Percentiles rank a stretch among this genome's conserved stretches.
Conservation (phyloP, 306 rosid species). For the Prunus padus region DNA sequence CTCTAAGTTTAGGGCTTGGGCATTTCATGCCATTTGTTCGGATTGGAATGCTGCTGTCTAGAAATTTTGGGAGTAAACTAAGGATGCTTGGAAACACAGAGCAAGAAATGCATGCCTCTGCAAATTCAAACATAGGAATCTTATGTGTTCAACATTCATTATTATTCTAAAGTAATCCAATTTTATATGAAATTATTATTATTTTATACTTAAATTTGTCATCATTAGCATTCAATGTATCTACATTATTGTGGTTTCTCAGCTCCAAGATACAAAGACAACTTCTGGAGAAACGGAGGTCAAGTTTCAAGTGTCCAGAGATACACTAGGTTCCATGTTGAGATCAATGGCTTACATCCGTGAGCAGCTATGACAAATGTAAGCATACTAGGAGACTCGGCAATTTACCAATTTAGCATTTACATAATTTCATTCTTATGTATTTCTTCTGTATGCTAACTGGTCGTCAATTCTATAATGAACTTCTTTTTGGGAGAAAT, state of each 20-base stretch:
- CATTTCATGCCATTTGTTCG: not conserved
- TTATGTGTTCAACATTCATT: not conserved
- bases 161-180: not conserved
- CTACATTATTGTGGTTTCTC: conserved; percentile 29
- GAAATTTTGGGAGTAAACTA: not conserved
- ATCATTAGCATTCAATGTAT: conserved; percentile 1
- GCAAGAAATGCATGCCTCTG: not conserved
- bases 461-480: not conserved
- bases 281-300: conserved; percentile 66
- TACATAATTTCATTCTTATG: not conserved
- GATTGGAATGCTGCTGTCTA: not conserved
- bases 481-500: not conserved
- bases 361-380: conserved; percentile 68
- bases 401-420: not conserved
- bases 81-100: not conserved
- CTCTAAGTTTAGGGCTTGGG: not conserved
- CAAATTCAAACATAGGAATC: not conserved
- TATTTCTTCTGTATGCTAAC: not conserved
- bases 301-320: conserved; percentile 80
- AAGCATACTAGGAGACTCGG: conserved; percentile 33
- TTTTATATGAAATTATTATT: not conserved
- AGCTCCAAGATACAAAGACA: conserved; percentile 79
- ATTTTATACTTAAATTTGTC: not conserved
- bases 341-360: conserved; percentile 66
- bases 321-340: conserved; percentile 66